A percentile compares a stretch with the other conserved stretches of the same genome.
phyloP scores from a whole-genome alignment of 164 flowering plant genomes.

The Nymphaea colorata region DNA sequence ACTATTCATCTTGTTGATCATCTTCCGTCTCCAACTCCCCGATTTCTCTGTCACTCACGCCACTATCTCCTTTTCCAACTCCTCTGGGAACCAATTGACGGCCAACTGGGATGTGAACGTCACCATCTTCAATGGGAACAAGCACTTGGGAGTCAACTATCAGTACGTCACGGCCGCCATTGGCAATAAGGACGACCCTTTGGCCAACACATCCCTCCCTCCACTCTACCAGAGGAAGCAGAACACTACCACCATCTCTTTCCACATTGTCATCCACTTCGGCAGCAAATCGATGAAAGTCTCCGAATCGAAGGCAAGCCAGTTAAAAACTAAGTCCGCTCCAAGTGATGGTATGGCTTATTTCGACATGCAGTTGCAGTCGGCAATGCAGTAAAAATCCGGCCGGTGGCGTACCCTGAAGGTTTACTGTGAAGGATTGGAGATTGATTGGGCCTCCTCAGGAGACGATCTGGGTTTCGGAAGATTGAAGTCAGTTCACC shows the following conservation, averaged over 20 bases:
- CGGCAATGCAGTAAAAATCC: conserved; percentile 26
- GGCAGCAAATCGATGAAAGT: conserved; percentile 16
- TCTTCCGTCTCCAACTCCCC: conserved; percentile 62
- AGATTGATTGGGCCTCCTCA: conserved; percentile 8
- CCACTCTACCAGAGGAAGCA: conserved; percentile 41
- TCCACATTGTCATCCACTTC: conserved; percentile 18
- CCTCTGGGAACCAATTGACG: conserved; percentile 16
- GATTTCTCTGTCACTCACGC: conserved; percentile 36
- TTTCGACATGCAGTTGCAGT: conserved; percentile 32
- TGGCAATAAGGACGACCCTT: conserved; percentile 3
- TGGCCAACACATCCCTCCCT: conserved; percentile 26
- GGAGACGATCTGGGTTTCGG: neutral
- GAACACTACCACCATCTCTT: conserved; percentile 22
- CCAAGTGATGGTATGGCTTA: conserved; percentile 22
- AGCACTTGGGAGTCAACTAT: conserved; percentile 35
- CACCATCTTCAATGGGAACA: conserved; percentile 49
- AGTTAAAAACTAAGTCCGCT: conserved; percentile 11
- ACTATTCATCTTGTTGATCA: conserved; percentile 16
- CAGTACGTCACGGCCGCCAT: conserved; percentile 17
- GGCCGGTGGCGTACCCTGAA: conserved; percentile 32
- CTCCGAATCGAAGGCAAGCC: conserved; percentile 1
- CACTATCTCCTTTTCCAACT: conserved; percentile 29
- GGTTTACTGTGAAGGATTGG: conserved; percentile 33
- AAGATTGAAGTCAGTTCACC: conserved; percentile 3
- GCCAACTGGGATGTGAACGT: conserved; percentile 27